These are phyloP conservation scores for Cytospora leucostoma DNA, from an alignment of 2,329 filamentous ascomycete genomes.

Conservation along the genomic window DNA sequence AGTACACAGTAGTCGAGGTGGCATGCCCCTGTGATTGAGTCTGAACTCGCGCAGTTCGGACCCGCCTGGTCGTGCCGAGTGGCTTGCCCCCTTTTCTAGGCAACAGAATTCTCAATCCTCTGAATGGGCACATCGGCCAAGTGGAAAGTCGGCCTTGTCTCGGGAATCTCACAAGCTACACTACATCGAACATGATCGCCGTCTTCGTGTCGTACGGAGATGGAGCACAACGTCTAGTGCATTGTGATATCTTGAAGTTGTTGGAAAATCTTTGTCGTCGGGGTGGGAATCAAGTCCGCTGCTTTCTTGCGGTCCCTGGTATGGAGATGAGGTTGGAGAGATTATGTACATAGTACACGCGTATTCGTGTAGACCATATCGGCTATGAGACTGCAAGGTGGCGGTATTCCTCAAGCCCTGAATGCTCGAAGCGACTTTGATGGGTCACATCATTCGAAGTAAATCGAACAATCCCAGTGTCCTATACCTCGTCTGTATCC, in stretches of 20 bases:
- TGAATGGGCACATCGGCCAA: conserved; percentile 2
- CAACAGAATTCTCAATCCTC: conserved; percentile 20
- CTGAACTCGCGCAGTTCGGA: neutral
- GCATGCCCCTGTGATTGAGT: neutral
- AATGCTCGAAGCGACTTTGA: too few relatives aligned
- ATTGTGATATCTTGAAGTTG: neutral
- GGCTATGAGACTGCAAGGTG: too few relatives aligned
- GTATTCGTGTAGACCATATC: too few relatives aligned
- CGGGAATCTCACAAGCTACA: neutral
- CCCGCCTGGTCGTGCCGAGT: conserved; percentile 12
- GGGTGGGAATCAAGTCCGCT: too few relatives aligned
- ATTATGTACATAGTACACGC: too few relatives aligned
- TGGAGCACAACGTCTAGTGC: neutral
- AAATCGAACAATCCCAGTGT: too few relatives aligned
- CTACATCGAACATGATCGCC: neutral
- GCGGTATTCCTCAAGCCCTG: too few relatives aligned
- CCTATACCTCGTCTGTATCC: too few relatives aligned
- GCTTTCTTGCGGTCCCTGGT: too few relatives aligned
- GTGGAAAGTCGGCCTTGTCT: neutral
- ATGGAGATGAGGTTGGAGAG: too few relatives aligned
- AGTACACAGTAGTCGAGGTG: neutral
- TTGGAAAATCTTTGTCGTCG: too few relatives aligned
- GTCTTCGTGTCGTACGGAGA: neutral
- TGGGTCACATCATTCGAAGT: too few relatives aligned
- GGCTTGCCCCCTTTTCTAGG: conserved; percentile 14